phyloP scores from a whole-genome alignment of 2,329 filamentous ascomycete species.

The Gliomastix tumulicola region DNA sequence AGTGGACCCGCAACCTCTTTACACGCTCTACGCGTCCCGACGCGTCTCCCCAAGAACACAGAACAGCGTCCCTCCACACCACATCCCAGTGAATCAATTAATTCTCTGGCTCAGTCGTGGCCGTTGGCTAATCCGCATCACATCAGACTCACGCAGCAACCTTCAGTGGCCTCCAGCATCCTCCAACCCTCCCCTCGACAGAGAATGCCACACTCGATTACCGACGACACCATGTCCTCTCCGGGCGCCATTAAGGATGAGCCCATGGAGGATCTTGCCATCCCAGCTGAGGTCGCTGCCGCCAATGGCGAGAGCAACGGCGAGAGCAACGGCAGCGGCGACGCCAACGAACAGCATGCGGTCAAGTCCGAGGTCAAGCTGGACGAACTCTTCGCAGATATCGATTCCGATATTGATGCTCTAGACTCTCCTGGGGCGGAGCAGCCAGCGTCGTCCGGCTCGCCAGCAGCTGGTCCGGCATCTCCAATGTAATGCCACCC shows the following conservation, averaged over 20 bases:
- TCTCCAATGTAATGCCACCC: slow-evolving; percentile 39
- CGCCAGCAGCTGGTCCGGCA: slow-evolving; percentile 30
- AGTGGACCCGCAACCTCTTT: slow-evolving; percentile 2
- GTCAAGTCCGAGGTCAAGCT: slow-evolving; percentile 42
- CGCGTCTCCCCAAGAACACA: slow-evolving; percentile 5
- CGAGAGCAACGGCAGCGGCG: slow-evolving; percentile 17
- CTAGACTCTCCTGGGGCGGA: slow-evolving; percentile 31
- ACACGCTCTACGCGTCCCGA: slow-evolving; percentile 4
- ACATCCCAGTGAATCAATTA: no score
- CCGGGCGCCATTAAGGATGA: slow-evolving; percentile 20
- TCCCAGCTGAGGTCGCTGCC: slow-evolving; percentile 16
- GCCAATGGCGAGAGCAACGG: slow-evolving; percentile 27
- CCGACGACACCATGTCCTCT: slow-evolving; percentile 19
- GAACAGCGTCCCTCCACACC: no score
- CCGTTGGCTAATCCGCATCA: no score
- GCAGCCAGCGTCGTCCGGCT: slow-evolving; percentile 29
- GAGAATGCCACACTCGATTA: slow-evolving; percentile 38
- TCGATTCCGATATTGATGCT: slow-evolving; percentile 56
- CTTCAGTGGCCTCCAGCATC: background rate
- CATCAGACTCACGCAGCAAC: no score
- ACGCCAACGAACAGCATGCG: slow-evolving; percentile 8
- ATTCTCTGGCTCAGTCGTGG: no score
- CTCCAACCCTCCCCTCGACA: background rate
- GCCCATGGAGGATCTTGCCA: slow-evolving; percentile 21
- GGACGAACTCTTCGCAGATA: slow-evolving; percentile 52